Evolutionary conservation across 2,329 filamentous ascomycete genomes (phyloP).

Genomic region (Corniculantispora saksenae): DNA sequence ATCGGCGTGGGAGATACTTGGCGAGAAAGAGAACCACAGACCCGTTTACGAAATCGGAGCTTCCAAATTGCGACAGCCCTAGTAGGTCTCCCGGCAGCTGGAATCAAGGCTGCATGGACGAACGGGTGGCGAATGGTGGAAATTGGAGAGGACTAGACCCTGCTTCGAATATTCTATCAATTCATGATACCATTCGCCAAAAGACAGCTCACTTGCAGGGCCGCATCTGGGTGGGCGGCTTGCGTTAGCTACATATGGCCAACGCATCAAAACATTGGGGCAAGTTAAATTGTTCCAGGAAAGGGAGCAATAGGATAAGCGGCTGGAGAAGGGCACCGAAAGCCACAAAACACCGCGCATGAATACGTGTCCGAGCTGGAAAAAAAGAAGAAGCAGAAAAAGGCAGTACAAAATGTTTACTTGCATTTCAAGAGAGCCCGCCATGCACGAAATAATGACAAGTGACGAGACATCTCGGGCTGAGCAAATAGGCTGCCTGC

Average conservation of each 20-base stretch:
- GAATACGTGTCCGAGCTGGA: background rate
- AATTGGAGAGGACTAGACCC: background rate
- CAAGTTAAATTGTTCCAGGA: slow-evolving; percentile 3
- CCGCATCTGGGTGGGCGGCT: slow-evolving; percentile 17
- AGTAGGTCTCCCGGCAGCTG: background rate
- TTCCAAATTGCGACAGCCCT: background rate
- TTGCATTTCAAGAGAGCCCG: background rate
- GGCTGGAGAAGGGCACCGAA: background rate
- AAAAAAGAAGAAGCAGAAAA: background rate
- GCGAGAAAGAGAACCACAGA: background rate
- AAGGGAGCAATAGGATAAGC: background rate
- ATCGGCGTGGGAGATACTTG: background rate
- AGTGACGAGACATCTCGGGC: slow-evolving; percentile 1
- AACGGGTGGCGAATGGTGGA: slow-evolving; percentile 2
- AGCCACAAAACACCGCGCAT: background rate
- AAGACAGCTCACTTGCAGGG: slow-evolving; percentile 15
- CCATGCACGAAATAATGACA: slow-evolving; percentile 3
- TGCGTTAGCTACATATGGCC: slow-evolving; percentile 19
- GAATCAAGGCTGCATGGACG: slow-evolving; percentile 1
- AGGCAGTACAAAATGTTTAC: background rate
- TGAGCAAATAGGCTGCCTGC: background rate
- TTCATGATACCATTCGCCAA: slow-evolving; percentile 6
- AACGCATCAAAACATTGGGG: slow-evolving; percentile 21
- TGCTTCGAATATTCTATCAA: slow-evolving; percentile 2
- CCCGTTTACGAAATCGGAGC: background rate